A percentile compares a stretch with the other conserved stretches of the same genome.
These are phyloP conservation scores for Leavenworthia alabamica DNA, from an alignment of 345 rosid species.

Conservation along the genomic window DNA sequence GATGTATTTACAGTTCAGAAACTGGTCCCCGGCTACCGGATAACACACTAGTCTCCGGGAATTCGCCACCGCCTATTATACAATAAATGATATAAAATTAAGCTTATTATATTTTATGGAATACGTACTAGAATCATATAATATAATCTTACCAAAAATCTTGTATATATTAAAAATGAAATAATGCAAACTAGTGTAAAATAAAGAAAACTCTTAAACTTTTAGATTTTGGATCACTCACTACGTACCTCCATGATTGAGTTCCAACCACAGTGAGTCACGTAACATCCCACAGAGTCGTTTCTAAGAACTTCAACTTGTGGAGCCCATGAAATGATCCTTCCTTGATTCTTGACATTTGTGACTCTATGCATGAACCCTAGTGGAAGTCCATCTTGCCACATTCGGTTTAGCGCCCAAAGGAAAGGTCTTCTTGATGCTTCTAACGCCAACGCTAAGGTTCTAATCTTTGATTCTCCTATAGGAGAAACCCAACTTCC, in stretches of 20 bases:
- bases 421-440: slow-evolving; percentile 43
- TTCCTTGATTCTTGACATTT: slow-evolving; percentile 33
- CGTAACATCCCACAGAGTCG: slow-evolving; percentile 44
- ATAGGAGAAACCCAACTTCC: slow-evolving; percentile 86
- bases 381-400: slow-evolving; percentile 55
- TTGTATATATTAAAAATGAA: background rate
- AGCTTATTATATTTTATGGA: background rate
- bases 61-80: slow-evolving; percentile 22
- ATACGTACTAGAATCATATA: background rate
- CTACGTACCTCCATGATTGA: slow-evolving; percentile 54
- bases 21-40: slow-evolving; percentile 81
- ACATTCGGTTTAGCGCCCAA: slow-evolving; percentile 48
- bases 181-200: background rate
- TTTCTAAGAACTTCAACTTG: slow-evolving; percentile 50
- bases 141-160: background rate
- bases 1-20: slow-evolving; percentile 54
- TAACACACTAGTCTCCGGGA: slow-evolving; percentile 48
- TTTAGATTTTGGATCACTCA: background rate
- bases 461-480: slow-evolving; percentile 46
- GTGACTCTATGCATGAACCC: slow-evolving; percentile 42
- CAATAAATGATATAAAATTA: background rate
- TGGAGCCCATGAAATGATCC: slow-evolving; percentile 68
- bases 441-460: slow-evolving; percentile 51
- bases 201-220: background rate
- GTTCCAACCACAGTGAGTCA: slow-evolving; percentile 93